A percentile compares a stretch with the other conserved stretches of the same genome.
phyloP scores from a whole-genome alignment of 345 rosid species.

The Populus nigra region DNA sequence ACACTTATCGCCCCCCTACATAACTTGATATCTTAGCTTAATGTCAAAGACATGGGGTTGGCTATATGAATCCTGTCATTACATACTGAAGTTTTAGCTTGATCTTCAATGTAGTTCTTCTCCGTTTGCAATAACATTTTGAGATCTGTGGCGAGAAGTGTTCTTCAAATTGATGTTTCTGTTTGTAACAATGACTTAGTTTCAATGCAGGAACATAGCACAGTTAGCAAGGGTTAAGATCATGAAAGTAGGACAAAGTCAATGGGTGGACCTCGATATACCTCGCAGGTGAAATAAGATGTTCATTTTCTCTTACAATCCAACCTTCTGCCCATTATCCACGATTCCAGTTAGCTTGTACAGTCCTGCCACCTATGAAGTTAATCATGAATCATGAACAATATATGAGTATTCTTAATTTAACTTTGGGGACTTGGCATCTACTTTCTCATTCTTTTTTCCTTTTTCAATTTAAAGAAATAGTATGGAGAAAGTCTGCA shows the following conservation, averaged over 20 bases:
- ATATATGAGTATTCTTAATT: too few relatives aligned
- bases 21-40: neutral
- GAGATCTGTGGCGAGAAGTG: neutral
- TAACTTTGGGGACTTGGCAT: too few relatives aligned
- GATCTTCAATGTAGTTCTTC: neutral
- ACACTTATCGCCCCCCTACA: neutral
- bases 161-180: neutral
- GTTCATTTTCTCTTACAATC: neutral
- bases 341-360: too few relatives aligned
- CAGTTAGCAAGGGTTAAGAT: constrained; percentile 54
- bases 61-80: neutral
- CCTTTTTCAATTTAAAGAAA: too few relatives aligned
- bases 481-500: too few relatives aligned
- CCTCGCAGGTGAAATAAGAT: constrained; percentile 40
- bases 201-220: constrained; percentile 50
- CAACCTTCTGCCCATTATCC: too few relatives aligned
- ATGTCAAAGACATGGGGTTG: neutral
- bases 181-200: constrained; percentile 3
- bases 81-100: neutral
- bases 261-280: constrained; percentile 61
- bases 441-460: too few relatives aligned
- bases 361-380: too few relatives aligned
- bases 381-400: too few relatives aligned
- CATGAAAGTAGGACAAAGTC: constrained; percentile 43
- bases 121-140: neutral